Conservation (phyloP, 1,284 basidiomycete species). For the Hypsizygus ulmarius region DNA sequence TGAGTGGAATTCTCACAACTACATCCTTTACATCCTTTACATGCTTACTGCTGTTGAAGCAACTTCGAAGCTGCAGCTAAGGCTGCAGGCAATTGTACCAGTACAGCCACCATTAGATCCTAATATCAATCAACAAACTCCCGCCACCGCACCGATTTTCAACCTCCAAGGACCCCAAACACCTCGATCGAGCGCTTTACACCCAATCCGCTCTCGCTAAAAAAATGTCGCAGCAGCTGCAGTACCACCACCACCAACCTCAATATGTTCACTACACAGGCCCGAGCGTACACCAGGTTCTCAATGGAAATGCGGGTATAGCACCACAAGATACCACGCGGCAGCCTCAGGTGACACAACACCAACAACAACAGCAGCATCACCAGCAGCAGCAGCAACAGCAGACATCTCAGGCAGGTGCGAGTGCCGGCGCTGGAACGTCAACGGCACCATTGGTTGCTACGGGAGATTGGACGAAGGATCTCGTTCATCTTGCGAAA, state of each 20-base stretch:
- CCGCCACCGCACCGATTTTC: conserved; percentile 18
- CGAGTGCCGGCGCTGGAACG: neutral
- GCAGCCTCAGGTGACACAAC: conserved; percentile 18
- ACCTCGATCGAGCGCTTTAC: conserved; percentile 26
- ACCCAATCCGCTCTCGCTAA: conserved; percentile 17
- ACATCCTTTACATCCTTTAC: no score
- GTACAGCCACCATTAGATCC: neutral
- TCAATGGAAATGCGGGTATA: conserved; percentile 21
- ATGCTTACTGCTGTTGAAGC: no score
- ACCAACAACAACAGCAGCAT: conserved; percentile 21
- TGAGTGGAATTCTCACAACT: no score
- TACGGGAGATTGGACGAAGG: conserved; percentile 79
- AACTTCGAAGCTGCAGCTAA: no score
- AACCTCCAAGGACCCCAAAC: conserved; percentile 24
- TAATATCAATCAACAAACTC: conserved; percentile 10
- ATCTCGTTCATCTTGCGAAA: conserved; percentile 77
- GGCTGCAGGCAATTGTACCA: no score
- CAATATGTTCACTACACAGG: conserved; percentile 43
- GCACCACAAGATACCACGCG: conserved; percentile 21
- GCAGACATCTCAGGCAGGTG: conserved; percentile 15
- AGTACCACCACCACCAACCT: conserved; percentile 34
- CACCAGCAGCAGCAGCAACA: conserved; percentile 21
- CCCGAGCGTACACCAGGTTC: conserved; percentile 23
- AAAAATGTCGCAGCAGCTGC: conserved; percentile 39
- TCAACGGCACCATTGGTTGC: conserved; percentile 55